These are phyloP conservation scores for Mollisiaceae sp. DNA, from an alignment of 2,329 filamentous ascomycete species.

Conservation along the genomic window DNA sequence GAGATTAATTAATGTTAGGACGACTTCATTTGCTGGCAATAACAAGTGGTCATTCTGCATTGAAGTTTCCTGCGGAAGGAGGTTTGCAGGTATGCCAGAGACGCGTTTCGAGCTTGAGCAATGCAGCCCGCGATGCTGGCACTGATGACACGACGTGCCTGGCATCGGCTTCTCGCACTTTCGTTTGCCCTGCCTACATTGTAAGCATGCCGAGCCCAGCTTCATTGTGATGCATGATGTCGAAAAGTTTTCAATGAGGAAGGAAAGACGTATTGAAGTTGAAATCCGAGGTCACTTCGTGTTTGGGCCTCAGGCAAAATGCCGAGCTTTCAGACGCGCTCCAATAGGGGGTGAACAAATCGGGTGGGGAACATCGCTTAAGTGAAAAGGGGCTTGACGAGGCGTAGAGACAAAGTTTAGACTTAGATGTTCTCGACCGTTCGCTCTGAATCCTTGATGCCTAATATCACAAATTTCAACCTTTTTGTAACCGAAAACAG, in stretches of 20 bases:
- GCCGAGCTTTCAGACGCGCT: not conserved
- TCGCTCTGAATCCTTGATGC: too few relatives aligned
- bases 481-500: too few relatives aligned
- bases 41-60: not conserved
- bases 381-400: not conserved
- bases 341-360: not conserved
- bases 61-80: not conserved
- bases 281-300: not conserved
- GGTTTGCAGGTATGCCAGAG: not conserved
- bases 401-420: too few relatives aligned
- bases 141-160: constrained; percentile 28
- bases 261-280: not conserved
- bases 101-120: constrained; percentile 25
- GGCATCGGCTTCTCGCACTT: constrained; percentile 25
- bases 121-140: constrained; percentile 20
- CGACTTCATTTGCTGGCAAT: not conserved
- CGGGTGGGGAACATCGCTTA: not conserved
- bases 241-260: not conserved
- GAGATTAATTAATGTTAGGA: constrained; percentile 30
- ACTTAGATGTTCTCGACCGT: too few relatives aligned
- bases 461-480: too few relatives aligned
- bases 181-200: constrained; percentile 33
- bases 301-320: not conserved
- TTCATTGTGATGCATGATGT: constrained; percentile 8
- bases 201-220: constrained; percentile 27